phyloP scores from a whole-genome alignment of 2,329 filamentous ascomycete genomes.

The Huntiella abstrusa region DNA sequence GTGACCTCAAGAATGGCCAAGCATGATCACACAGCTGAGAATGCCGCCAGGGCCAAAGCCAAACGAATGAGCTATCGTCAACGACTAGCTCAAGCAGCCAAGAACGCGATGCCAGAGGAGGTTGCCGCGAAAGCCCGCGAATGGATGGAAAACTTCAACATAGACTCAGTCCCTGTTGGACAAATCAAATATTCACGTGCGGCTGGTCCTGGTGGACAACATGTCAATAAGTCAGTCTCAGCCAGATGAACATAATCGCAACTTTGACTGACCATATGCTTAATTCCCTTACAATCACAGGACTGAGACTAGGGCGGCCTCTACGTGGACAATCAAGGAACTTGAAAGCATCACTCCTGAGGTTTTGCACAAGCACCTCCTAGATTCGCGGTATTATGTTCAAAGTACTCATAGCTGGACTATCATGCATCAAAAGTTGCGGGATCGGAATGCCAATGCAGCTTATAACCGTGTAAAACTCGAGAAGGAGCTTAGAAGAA shows the following conservation, averaged over 20 bases:
- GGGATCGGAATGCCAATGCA: slow-evolving; percentile 31
- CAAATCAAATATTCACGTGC: slow-evolving; percentile 37
- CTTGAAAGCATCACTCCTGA: slow-evolving; percentile 27
- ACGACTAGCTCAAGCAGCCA: too few relatives aligned
- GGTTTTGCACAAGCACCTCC: slow-evolving; percentile 26
- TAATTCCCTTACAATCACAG: slow-evolving; percentile 17
- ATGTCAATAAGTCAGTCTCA: slow-evolving; percentile 38
- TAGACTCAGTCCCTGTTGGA: slow-evolving; percentile 28
- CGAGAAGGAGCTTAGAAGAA: slow-evolving; percentile 26
- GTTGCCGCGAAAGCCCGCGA: slow-evolving; percentile 30
- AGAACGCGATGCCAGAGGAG: slow-evolving; percentile 14
- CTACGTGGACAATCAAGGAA: slow-evolving; percentile 30
- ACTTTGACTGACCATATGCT: too few relatives aligned
- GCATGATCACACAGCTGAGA: too few relatives aligned
- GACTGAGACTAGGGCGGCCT: slow-evolving; percentile 41
- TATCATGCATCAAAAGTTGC: slow-evolving; percentile 35
- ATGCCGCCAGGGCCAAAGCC: too few relatives aligned
- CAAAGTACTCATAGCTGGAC: slow-evolving; percentile 31
- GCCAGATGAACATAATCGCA: not conserved
- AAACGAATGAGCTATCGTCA: too few relatives aligned
- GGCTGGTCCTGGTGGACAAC: slow-evolving; percentile 41
- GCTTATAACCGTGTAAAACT: slow-evolving; percentile 34
- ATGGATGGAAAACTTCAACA: slow-evolving; percentile 29
- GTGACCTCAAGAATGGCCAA: too few relatives aligned
- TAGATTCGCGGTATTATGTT: slow-evolving; percentile 36